Percentiles rank a stretch among this genome's conserved stretches.
Conservation (phyloP, 2,329 filamentous ascomycete genomes). For the Botrytis medusae region DNA sequence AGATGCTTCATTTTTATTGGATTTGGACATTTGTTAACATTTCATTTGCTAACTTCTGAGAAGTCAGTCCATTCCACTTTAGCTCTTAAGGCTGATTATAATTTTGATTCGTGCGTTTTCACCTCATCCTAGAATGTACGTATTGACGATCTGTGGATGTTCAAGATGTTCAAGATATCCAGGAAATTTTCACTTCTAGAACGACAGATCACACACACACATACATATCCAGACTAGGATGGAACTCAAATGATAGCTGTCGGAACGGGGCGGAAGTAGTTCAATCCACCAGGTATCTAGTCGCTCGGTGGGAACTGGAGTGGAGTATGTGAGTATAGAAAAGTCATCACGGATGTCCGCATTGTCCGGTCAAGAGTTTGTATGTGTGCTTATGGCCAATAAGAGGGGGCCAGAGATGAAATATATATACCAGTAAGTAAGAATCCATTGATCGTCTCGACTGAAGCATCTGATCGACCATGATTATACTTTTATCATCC, state of each 20-base stretch:
- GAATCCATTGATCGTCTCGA: not conserved
- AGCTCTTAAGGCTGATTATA: not conserved
- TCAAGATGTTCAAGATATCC: not conserved
- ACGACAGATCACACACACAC: not conserved
- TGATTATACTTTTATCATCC: not conserved
- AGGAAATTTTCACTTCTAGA: slow-evolving; percentile 8
- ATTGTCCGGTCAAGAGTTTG: not conserved
- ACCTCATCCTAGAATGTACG: not conserved
- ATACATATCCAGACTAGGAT: not conserved
- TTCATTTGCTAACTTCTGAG: not conserved
- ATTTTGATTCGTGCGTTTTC: not conserved
- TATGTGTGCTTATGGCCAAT: not conserved
- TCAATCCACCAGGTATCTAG: not conserved
- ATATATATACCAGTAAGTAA: not conserved
- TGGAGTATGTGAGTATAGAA: not conserved
- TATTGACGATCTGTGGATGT: not conserved
- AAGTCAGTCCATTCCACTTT: not conserved
- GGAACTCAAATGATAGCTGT: not conserved
- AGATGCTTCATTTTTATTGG: not conserved
- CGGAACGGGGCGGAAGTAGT: not conserved
- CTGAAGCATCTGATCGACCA: not conserved
- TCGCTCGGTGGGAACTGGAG: not conserved
- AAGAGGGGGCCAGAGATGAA: not conserved
- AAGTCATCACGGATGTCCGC: not conserved
- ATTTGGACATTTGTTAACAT: not conserved